phyloP scores from a whole-genome alignment of 2,329 filamentous ascomycete species.

The Fusarium ambrosium region DNA sequence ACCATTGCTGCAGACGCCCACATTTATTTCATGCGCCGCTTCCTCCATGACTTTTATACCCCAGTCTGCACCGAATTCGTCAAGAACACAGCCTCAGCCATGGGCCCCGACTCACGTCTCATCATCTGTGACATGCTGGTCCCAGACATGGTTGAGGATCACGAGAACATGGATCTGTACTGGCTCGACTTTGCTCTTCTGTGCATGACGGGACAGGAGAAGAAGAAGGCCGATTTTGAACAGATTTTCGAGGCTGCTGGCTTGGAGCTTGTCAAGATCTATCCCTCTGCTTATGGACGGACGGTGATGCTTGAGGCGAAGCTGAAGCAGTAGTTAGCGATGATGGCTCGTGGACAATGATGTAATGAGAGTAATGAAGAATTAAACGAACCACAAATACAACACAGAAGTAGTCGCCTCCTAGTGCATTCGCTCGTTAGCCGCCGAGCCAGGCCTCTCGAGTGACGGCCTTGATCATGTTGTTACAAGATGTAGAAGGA shows the following conservation, averaged over 20 bases:
- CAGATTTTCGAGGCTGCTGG: conserved; percentile 50
- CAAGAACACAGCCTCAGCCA: conserved; percentile 48
- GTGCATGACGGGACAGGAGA: conserved; percentile 51
- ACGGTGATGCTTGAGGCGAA: conserved; percentile 52
- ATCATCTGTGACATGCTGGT: conserved; percentile 54
- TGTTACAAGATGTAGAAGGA: neutral
- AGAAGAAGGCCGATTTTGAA: conserved; percentile 48
- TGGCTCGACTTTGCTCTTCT: conserved; percentile 51
- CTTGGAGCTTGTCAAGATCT: conserved; percentile 51
- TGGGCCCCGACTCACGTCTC: conserved; percentile 51
- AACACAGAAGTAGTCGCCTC: neutral
- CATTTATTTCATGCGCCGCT: conserved; percentile 51
- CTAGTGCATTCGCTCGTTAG: neutral
- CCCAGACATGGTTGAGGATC: conserved; percentile 48
- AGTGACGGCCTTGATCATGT: neutral
- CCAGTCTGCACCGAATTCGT: conserved; percentile 50
- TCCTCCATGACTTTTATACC: conserved; percentile 51
- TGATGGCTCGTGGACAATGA: neutral
- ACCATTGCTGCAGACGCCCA: conserved; percentile 45
- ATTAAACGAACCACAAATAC: neutral
- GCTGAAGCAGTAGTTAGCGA: conserved; percentile 30
- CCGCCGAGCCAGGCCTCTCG: too few relatives aligned
- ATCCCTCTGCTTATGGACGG: conserved; percentile 47
- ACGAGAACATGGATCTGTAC: conserved; percentile 45
- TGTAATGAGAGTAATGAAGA: neutral